phyloP scores from a whole-genome alignment of 805 yeast species.

The Kodamaea fukazawae region DNA sequence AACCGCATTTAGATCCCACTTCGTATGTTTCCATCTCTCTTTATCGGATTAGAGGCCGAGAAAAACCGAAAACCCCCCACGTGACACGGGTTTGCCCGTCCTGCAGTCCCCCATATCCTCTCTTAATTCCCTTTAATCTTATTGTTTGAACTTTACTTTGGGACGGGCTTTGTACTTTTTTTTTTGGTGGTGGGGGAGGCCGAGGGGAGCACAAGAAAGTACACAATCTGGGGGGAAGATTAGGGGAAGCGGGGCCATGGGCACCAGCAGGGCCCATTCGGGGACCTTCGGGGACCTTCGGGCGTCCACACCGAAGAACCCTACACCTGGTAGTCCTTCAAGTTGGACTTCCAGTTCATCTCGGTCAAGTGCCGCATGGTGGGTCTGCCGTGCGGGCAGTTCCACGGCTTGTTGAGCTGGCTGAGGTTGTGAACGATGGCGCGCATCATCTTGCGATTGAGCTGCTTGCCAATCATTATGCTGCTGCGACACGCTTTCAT shows the following conservation, averaged over 20 bases:
- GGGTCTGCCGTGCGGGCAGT: conserved; percentile 96
- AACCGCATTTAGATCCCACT: background rate
- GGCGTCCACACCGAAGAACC: no score
- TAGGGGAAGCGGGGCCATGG: no score
- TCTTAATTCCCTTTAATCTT: no score
- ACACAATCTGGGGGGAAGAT: no score
- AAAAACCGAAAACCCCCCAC: no score
- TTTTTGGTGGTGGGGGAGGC: no score
- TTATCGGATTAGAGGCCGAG: background rate
- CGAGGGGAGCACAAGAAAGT: no score
- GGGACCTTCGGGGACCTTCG: background rate
- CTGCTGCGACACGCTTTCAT: conserved; percentile 94
- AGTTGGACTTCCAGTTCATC: conserved; percentile 24
- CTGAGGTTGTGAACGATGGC: conserved; percentile 67
- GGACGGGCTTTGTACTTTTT: no score
- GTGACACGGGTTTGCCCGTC: no score
- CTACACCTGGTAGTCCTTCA: conserved; percentile 10
- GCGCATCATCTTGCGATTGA: conserved; percentile 59
- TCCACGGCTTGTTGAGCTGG: conserved; percentile 88
- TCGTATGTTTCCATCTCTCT: background rate
- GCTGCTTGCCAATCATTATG: conserved; percentile 86
- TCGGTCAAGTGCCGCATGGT: conserved; percentile 89
- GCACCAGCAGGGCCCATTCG: background rate
- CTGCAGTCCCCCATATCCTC: no score
- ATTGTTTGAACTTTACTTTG: no score